phyloP scores from a whole-genome alignment of 129 eudicot species.

The Escallonia herrerae region DNA sequence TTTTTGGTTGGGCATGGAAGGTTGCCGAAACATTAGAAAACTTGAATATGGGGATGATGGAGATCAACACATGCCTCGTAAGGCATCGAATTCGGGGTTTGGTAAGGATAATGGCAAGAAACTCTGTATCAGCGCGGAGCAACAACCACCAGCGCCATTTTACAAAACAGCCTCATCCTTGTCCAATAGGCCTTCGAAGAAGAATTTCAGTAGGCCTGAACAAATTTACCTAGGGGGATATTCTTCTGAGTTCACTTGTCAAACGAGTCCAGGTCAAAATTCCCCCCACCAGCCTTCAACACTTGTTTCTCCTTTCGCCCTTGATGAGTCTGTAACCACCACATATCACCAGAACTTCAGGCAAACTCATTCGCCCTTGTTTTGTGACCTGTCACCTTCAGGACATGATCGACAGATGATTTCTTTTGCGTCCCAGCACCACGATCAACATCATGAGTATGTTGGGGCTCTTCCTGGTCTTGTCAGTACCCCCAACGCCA shows the following conservation, averaged over 20 bases:
- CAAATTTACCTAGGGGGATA: neutral
- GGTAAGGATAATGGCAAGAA: neutral
- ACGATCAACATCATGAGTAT: neutral
- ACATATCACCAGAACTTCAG: neutral
- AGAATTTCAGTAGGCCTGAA: constrained; percentile 6
- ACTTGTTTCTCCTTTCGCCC: constrained; percentile 36
- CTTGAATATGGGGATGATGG: neutral
- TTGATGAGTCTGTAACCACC: constrained; percentile 11
- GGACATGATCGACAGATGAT: constrained; percentile 26
- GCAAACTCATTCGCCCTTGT: neutral
- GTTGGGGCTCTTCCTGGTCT: neutral
- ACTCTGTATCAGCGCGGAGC: neutral
- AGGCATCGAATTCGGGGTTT: constrained; percentile 10
- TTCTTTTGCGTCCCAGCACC: constrained; percentile 17
- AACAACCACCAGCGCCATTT: neutral
- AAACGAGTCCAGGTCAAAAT: neutral
- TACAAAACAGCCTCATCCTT: neutral
- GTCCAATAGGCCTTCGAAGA: constrained; percentile 14
- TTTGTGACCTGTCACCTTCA: constrained; percentile 3
- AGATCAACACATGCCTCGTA: constrained; percentile 6
- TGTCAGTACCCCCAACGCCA: neutral
- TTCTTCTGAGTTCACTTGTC: neutral
- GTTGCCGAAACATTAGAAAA: too few relatives aligned
- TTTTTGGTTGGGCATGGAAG: too few relatives aligned
- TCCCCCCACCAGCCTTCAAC: constrained; percentile 10